phyloP scores from a whole-genome alignment of 495 filamentous ascomycete genomes.

The Neurospora sp. region DNA sequence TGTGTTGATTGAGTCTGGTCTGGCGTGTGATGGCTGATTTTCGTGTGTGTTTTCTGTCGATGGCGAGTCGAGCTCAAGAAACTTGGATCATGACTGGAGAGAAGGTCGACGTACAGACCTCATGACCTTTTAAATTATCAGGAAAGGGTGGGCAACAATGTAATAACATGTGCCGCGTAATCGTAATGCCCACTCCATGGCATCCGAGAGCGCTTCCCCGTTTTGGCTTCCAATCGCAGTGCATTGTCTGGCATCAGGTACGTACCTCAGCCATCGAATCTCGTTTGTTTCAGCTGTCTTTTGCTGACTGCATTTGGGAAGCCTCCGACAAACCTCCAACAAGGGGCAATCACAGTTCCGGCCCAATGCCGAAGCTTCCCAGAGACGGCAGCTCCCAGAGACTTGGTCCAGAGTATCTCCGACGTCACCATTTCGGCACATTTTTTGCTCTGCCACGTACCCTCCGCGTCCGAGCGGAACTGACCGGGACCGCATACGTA shows the following conservation, averaged over 20 bases:
- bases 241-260: background rate
- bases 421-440: background rate
- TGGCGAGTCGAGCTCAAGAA: background rate
- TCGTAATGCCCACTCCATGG: background rate
- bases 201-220: background rate
- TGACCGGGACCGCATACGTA: background rate
- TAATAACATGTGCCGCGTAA: background rate
- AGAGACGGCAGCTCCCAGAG: background rate
- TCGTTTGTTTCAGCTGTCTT: background rate
- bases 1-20: background rate
- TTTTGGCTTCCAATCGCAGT: background rate
- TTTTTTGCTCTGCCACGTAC: background rate
- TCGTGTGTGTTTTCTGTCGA: background rate
- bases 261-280: background rate
- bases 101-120: background rate
- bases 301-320: background rate
- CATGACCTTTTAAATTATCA: background rate
- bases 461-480: background rate
- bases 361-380: background rate
- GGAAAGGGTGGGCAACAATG: background rate
- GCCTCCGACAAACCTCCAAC: background rate
- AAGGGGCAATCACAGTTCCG: background rate
- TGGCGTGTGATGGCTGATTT: background rate
- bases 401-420: background rate
- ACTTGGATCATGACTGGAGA: background rate